Conservation (phyloP, 208 protist genomes). For the Crithidia fasciculata region DNA sequence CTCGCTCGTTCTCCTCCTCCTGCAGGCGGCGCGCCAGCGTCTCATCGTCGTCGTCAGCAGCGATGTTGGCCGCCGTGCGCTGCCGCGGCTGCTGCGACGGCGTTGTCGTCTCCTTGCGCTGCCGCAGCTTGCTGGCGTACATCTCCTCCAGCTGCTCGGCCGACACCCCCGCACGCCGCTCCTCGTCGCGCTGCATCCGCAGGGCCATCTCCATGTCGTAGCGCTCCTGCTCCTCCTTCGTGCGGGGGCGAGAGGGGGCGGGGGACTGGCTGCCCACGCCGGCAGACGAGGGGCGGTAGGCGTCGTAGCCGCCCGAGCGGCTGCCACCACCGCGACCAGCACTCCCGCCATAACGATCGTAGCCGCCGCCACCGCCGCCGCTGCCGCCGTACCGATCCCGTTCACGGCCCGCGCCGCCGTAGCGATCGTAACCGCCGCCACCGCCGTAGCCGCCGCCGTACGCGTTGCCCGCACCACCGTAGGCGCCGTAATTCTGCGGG, state of each 20-base stretch:
- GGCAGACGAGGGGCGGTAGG: slow-evolving; percentile 23
- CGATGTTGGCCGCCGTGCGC: not conserved
- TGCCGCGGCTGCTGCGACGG: slow-evolving; percentile 22
- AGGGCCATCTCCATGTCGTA: slow-evolving; percentile 86
- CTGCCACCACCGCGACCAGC: slow-evolving; percentile 2
- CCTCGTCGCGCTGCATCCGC: slow-evolving; percentile 87
- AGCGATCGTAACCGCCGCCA: slow-evolving; percentile 6
- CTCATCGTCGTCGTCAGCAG: slow-evolving; percentile 58
- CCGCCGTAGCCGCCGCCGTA: slow-evolving; percentile 27
- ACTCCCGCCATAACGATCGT: slow-evolving; percentile 4
- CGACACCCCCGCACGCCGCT: slow-evolving; percentile 69
- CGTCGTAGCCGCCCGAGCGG: slow-evolving; percentile 35
- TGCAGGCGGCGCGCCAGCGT: slow-evolving; percentile 76
- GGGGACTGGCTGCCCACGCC: not conserved
- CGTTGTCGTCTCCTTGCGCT: slow-evolving; percentile 12
- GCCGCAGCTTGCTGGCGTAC: slow-evolving; percentile 56
- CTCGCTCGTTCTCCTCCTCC: slow-evolving; percentile 73
- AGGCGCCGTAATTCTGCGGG: slow-evolving; percentile 29
- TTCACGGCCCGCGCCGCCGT: not conserved
- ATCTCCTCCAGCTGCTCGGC: slow-evolving; percentile 73
- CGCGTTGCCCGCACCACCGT: slow-evolving; percentile 28
- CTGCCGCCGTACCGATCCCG: slow-evolving; percentile 15
- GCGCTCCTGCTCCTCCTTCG: slow-evolving; percentile 85
- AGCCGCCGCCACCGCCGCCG: slow-evolving; percentile 11
- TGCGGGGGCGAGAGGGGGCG: slow-evolving; percentile 34